These are phyloP conservation scores for Erysimum cheiranthoides DNA, from an alignment of 345 rosid species.

Conservation along the genomic window DNA sequence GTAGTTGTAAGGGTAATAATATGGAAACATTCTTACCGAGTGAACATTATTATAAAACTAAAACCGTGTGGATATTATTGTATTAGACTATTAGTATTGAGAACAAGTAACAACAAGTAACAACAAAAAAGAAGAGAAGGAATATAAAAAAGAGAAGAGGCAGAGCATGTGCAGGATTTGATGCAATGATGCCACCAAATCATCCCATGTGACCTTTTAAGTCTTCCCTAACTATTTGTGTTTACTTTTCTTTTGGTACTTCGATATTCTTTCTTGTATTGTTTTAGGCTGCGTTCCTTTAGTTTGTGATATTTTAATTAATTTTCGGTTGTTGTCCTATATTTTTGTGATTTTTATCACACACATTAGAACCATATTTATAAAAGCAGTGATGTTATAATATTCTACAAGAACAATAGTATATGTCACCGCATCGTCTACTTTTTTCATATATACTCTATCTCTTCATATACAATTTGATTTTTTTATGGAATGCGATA, in stretches of 20 bases:
- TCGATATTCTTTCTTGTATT: constrained; percentile 35
- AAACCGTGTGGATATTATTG: constrained; percentile 42
- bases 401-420: background rate
- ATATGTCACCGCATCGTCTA: background rate
- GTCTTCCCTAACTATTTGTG: constrained; percentile 39
- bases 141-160: constrained; percentile 38
- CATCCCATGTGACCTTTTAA: constrained; percentile 43
- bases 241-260: constrained; percentile 44
- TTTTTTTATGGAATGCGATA: background rate
- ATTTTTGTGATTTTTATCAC: background rate
- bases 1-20: constrained; percentile 16
- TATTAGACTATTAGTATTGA: background rate
- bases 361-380: background rate
- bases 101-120: constrained; percentile 23
- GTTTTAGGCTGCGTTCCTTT: constrained; percentile 16
- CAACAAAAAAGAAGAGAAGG: background rate
- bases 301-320: background rate
- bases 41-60: constrained; percentile 18
- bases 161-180: constrained; percentile 46
- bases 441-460: background rate
- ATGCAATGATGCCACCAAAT: constrained; percentile 43
- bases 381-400: background rate
- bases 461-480: background rate
- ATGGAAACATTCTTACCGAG: constrained; percentile 27
- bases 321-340: background rate